Conservation (phyloP, 2,329 filamentous ascomycete genomes). For the Neoarthrinium moseri region DNA sequence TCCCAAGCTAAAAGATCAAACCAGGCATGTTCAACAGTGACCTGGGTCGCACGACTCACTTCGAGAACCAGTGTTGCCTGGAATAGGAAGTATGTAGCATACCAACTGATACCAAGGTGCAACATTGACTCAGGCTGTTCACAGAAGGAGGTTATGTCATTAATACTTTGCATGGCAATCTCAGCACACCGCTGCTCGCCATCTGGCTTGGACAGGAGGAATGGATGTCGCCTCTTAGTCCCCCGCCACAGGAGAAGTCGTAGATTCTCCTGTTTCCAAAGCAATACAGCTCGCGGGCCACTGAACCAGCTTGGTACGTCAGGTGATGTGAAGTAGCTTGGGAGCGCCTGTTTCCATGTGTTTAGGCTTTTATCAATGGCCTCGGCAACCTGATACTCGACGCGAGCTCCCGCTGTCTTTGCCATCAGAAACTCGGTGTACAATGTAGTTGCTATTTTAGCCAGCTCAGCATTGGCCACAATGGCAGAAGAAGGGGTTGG, state of each 20-base stretch:
- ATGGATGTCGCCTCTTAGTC: slow-evolving; percentile 33
- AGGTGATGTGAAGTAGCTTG: slow-evolving; percentile 30
- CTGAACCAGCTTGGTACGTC: slow-evolving; percentile 32
- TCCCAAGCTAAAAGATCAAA: not conserved
- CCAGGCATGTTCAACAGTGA: not conserved
- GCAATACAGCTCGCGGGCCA: slow-evolving; percentile 34
- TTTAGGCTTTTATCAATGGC: slow-evolving; percentile 35
- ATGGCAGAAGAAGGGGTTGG: slow-evolving; percentile 39
- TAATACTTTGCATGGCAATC: slow-evolving; percentile 35
- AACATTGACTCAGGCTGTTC: slow-evolving; percentile 19
- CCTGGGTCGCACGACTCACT: not conserved
- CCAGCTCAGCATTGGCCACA: slow-evolving; percentile 38
- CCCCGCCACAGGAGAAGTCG: slow-evolving; percentile 40
- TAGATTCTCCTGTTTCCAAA: slow-evolving; percentile 42
- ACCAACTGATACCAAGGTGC: slow-evolving; percentile 37
- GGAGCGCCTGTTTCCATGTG: slow-evolving; percentile 31
- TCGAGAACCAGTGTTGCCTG: slow-evolving; percentile 40
- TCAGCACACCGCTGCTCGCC: slow-evolving; percentile 34
- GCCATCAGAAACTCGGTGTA: slow-evolving; percentile 39
- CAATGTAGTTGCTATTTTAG: slow-evolving; percentile 37
- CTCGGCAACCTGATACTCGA: slow-evolving; percentile 35
- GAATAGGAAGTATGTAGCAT: slow-evolving; percentile 43
- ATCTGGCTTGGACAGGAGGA: slow-evolving; percentile 17
- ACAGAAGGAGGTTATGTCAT: slow-evolving; percentile 35
- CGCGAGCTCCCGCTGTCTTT: slow-evolving; percentile 29